Evolutionary conservation across 2,329 filamentous ascomycete genomes (phyloP), one percentile per base, ranked within the genome.

Genomic region (Lasiodiplodia gonubiensis): DNA sequence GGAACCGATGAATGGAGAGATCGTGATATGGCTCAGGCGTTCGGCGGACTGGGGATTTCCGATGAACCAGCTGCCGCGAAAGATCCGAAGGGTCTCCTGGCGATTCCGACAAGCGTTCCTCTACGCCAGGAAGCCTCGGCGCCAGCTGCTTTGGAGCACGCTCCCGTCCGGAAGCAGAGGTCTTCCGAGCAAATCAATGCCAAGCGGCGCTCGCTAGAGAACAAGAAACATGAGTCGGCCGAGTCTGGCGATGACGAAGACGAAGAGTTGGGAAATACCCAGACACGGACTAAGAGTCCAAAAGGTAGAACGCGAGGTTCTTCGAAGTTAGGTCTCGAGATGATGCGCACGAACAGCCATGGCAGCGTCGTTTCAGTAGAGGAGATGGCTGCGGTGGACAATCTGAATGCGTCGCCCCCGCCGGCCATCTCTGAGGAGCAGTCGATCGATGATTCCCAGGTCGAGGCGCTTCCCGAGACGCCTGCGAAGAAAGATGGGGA

Each of bases 201-300:
- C 3, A 94, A 92, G 77, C 88, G 90, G 37, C 91, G 93, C 70
- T 89, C 89, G 7, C 80, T 92, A 39, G 92, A 97, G 74, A 92
- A 88, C 72, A 86, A 89, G 53, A 86, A 88, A 18, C 81, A 88
- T 46, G 92, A 97, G 72, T 89, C 91, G 66, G 89, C 88, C 16
- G 94, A 97, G 74, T 97, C 92, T 35, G 94, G 94, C 4, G 94
- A 97, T 73, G 94, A 97, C 72, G 94, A 97, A 79, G 94, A 97
- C 71, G 94, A 97, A 68, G 94, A 97, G 74, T 85, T 96, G 5
- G 93, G 92, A 8, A 84, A 85, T 72, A 75, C 81, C 18, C 82
- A 81, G 72, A 78, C 79, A 68, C 80, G 79, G 69, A 83, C 80
- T 79, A 90, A 78, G 77, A 82, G 81, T 71, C 85, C 73, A 83